phyloP scores from a whole-genome alignment of 2,329 filamentous ascomycete species.

The Pseudogymnoascus sp. region DNA sequence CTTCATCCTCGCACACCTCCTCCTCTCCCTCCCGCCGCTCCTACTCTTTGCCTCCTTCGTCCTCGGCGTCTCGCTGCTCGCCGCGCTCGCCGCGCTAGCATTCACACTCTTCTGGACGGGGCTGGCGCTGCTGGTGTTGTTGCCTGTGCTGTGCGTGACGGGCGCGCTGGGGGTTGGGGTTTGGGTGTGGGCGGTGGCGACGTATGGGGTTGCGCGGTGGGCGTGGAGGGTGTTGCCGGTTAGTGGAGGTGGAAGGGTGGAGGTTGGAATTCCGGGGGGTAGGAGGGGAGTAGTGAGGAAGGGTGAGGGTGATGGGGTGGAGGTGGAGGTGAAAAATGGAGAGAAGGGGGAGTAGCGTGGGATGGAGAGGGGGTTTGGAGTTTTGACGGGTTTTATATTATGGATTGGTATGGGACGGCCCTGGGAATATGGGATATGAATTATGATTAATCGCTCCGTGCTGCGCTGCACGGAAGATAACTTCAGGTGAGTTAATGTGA shows the following conservation, averaged over 20 bases:
- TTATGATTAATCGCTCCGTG: background rate
- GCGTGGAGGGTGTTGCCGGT: constrained; percentile 35
- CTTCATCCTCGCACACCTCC: constrained; percentile 59
- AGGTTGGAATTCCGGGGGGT: constrained; percentile 22
- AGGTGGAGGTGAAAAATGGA: constrained; percentile 14
- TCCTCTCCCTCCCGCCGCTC: constrained; percentile 61
- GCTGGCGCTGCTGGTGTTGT: constrained; percentile 59
- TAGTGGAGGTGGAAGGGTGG: constrained; percentile 18
- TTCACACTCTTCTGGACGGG: constrained; percentile 65
- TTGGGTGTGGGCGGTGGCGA: constrained; percentile 61
- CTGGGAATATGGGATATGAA: background rate
- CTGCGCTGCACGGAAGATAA: background rate
- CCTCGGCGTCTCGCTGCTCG: constrained; percentile 53
- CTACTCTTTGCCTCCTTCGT: constrained; percentile 63
- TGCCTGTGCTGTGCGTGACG: constrained; percentile 63
- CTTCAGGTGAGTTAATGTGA: background rate
- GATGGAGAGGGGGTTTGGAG: background rate
- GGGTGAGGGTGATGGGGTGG: constrained; percentile 20
- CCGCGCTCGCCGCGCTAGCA: constrained; percentile 51
- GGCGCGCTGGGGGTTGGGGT: constrained; percentile 55
- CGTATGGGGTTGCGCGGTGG: constrained; percentile 47
- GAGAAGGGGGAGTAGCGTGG: background rate
- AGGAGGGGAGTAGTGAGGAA: constrained; percentile 22
- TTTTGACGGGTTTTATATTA: background rate
- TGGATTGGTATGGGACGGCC: background rate